Base-by-base conservation (phyloP, 768 basidiomycete genomes). In the Lactarius akahatsu region DNA sequence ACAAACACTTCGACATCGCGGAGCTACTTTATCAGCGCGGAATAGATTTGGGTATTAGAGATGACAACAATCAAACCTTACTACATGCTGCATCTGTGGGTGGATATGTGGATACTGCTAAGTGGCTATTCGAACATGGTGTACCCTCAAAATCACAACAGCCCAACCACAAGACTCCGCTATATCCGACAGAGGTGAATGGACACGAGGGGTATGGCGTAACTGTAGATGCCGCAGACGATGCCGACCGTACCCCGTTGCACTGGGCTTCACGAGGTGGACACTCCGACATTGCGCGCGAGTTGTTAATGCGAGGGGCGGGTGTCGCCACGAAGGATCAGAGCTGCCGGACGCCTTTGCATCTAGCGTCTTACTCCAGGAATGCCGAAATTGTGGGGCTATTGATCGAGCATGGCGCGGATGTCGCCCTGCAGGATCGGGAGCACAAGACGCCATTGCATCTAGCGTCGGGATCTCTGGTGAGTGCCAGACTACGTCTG, bases 201-300 rank as follows among this genome's bases (percentile, higher is more conserved):
- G 11, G 23, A 50, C 23, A 50, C 47, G 11, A 1, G 4, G 10
- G 23, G 10, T 11, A 23, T 4, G 1, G n/a, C 11, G 5, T 23
- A 23, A 23, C 0, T 13, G 1, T 50, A 1, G 9, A 50, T 2
- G 4, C 4, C 0, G 4, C 4, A 4, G 47, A 23, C 4, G 11
- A 50, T 23, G 4, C 8, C 11, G 1, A 13, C n/a, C 1, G 2
- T 23, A 23, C 23, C 4, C 2, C 23, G 2, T 50, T 50, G 23
- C 47, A 50, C 47, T 50, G 3, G 23, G 47, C 47, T 0, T 50
- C 47, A 23, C 10, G 13, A 11, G 10, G 47, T 26, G 47, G 47
- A 50, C 11, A 23, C 11, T 13, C 3, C 11, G 23, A 50, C 4
- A 13, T 10, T 26, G 47, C 6, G n/a, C 47, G 4, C 4, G 0